Base-by-base conservation (phyloP, 2,329 filamentous ascomycete species). In the Botryotinia convoluta region DNA sequence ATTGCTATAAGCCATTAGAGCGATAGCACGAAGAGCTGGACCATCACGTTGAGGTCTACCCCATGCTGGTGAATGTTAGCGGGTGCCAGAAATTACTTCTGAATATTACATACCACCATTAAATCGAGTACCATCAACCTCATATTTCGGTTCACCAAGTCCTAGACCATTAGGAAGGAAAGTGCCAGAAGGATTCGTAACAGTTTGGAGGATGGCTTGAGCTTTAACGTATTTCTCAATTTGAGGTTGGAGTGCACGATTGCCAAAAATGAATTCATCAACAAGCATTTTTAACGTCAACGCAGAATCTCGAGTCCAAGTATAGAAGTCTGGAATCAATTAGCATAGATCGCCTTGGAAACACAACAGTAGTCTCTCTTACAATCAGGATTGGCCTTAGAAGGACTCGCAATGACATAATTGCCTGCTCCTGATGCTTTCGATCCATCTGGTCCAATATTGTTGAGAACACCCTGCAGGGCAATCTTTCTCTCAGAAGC, bases 41-140 rank as follows among this genome's bases (percentile, higher is more conserved):
- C 93, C 93, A 80, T 96, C 93, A 42, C 91, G 87, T 82, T 96
- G 93, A 26, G 93, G 93, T 39, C 93, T 88, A 35, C 92, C 79
- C 79, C 79, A 80, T 26, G 79, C 78, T 68, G 29, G 8, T 0
- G 26, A 14, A 29, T 22, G 48, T 68, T 2, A 68, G 48, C n/a
- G 9, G 9, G 6, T 32, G 65, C 26, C 35, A 32, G 29, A 16
- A 57, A 20, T 3, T 42, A 37, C 35, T 8, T n/a, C 18, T 32
- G 18, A 16, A 57, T 2, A n/a, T 16, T 42, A 57, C 65, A 57
- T 42, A 68, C 65, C 32, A 42, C 88, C 90, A 14, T 88, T 92
- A 80, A 88, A 94, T 9, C 88, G 84, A 5, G 84, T 88, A 72
- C 87, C 83, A 75, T 93, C 87, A 62, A 90, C 88, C 72, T 90